Base-by-base conservation (phyloP, 352 stramenopile genomes). In the Pythium insidiosum region DNA sequence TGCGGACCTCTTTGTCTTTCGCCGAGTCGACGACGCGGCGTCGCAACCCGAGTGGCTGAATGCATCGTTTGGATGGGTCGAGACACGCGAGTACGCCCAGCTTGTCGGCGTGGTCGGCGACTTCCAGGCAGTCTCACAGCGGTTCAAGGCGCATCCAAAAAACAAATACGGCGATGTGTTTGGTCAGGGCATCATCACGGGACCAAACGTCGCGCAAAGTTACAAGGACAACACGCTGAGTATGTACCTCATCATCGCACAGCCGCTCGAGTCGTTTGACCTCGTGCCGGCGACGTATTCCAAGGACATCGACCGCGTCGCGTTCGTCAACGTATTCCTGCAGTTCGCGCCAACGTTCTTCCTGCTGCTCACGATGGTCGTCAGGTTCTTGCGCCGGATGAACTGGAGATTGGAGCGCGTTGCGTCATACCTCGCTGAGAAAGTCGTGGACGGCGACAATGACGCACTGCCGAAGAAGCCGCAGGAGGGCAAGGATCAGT, bases 231-330 rank as follows among this genome's bases (percentile, higher is more conserved):
- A 63, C 5, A 78, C 73, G 31, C 38, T 79, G 15, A 87, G 63
- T 45, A 91, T 92, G 77, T 94, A 94, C 65, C 88, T 92, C 38
- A 75, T 87, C 25, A 36, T 92, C 7, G 67, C 74, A 1, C 60
- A 78, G 20, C 79, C 79, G 1, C 71, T 84, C 38, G 67, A 84
- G 39, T 61, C 63, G 1, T 56, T 77, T 16, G 75, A 89, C 28
- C 59, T 77, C 0, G 62, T 90, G 5, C 23, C 73, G 2, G 43
- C 53, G 0, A 55, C 66, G 15, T 88, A 83, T 57, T 90, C 74
- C 12, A 94, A 92, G 50, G 77, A 83, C 33, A 91, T 94, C 48
- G 78, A 60, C n/a, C 64, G 61, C 11, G 40, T n/a, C 0, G 48
- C 58, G 15, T 90, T 92, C 20, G 21, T 79, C 1, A 23, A 85